These are phyloP conservation scores for Penicillium lividum DNA, from an alignment of 495 filamentous ascomycete species.

Conservation along the genomic window DNA sequence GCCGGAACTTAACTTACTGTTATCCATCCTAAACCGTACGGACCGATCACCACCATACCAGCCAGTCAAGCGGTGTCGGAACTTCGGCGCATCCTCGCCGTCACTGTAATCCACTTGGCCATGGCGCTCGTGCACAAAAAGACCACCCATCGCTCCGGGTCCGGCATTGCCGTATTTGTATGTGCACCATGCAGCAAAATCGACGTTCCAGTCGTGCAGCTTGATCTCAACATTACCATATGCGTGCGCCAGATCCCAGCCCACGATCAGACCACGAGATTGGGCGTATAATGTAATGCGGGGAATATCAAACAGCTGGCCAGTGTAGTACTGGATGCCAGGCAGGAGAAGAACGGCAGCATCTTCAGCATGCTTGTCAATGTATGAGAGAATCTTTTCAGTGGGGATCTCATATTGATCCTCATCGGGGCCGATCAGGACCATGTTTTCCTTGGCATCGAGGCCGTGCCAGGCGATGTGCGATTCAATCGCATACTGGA, in stretches of 20 bases:
- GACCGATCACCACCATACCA: slow-evolving; percentile 89
- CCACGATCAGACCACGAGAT: slow-evolving; percentile 70
- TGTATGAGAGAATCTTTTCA: slow-evolving; percentile 70
- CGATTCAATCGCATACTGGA: slow-evolving; percentile 86
- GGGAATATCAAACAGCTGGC: slow-evolving; percentile 85
- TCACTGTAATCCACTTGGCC: slow-evolving; percentile 53
- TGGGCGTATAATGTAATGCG: slow-evolving; percentile 81
- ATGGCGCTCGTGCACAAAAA: slow-evolving; percentile 83
- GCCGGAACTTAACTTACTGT: slow-evolving; percentile 39
- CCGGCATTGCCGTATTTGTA: slow-evolving; percentile 97
- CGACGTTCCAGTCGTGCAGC: slow-evolving; percentile 91
- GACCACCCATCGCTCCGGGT: slow-evolving; percentile 80
- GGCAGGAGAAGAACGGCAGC: slow-evolving; percentile 84
- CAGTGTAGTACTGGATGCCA: slow-evolving; percentile 94
- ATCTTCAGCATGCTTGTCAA: slow-evolving; percentile 69
- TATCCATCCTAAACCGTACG: slow-evolving; percentile 78
- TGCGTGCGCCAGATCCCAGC: slow-evolving; percentile 95
- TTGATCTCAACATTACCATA: slow-evolving; percentile 84
- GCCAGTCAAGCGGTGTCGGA: slow-evolving; percentile 65
- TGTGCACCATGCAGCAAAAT: slow-evolving; percentile 92
- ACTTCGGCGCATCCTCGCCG: slow-evolving; percentile 45
- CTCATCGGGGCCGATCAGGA: slow-evolving; percentile 67
- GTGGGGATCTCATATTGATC: slow-evolving; percentile 59
- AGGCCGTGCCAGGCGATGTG: slow-evolving; percentile 81
- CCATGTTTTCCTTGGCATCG: slow-evolving; percentile 67